Percentiles rank a stretch among this genome's conserved stretches.
phyloP scores from a whole-genome alignment of 768 basidiomycete species.

The Boletellus ananas region DNA sequence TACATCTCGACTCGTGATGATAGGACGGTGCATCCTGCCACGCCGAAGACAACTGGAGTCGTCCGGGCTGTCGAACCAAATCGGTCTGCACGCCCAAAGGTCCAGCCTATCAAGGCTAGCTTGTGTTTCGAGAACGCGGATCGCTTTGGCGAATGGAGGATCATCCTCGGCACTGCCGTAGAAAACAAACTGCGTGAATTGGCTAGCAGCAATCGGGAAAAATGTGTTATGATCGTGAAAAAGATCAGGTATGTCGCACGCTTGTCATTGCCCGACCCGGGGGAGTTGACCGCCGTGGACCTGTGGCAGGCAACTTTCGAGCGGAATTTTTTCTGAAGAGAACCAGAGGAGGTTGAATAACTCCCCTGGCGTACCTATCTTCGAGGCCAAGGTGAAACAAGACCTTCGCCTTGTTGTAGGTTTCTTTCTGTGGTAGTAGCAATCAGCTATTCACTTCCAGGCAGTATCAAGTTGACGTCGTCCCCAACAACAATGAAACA shows the following conservation, averaged over 20 bases:
- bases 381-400: slow-evolving; percentile 62
- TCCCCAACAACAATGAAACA: slow-evolving; percentile 34
- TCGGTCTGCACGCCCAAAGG: slow-evolving; percentile 38
- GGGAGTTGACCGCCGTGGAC: background rate
- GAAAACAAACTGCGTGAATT: slow-evolving; percentile 47
- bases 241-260: slow-evolving; percentile 55
- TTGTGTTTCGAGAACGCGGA: slow-evolving; percentile 55
- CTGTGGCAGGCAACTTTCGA: slow-evolving; percentile 55
- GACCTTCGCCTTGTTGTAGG: slow-evolving; percentile 50
- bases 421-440: background rate
- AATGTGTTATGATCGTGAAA: slow-evolving; percentile 55
- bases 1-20: slow-evolving; percentile 4
- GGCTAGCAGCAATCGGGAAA: slow-evolving; percentile 41
- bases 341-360: slow-evolving; percentile 61
- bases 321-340: slow-evolving; percentile 63
- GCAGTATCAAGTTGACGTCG: slow-evolving; percentile 50
- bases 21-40: too few species aligned
- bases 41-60: too few species aligned
- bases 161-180: slow-evolving; percentile 52
- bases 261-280: background rate
- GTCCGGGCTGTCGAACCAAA: slow-evolving; percentile 5
- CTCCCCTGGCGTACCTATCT: slow-evolving; percentile 50
- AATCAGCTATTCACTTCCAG: background rate
- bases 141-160: slow-evolving; percentile 62
- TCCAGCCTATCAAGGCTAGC: slow-evolving; percentile 58